These are phyloP conservation scores for Dictyostelium discoideum DNA, from an alignment of 78 protist genomes.

Conservation along the genomic window DNA sequence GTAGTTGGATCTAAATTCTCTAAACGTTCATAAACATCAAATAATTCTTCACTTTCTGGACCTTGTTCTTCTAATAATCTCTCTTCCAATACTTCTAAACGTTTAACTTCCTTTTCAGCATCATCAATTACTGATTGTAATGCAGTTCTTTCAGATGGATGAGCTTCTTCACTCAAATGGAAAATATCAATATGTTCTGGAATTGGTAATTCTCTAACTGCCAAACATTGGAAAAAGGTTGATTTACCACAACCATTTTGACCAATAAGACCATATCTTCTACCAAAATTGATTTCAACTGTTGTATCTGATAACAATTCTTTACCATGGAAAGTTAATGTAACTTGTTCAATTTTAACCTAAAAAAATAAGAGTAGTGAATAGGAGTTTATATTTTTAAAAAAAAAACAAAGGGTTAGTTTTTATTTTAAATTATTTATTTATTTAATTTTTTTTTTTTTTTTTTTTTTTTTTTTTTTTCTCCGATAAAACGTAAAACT, in stretches of 20 bases:
- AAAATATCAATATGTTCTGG: conserved; percentile 83
- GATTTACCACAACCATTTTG: conserved; percentile 95
- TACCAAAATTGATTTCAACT: conserved; percentile 83
- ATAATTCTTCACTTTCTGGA: conserved; percentile 67
- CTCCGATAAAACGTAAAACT: neutral
- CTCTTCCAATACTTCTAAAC: conserved; percentile 49
- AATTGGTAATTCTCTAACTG: conserved; percentile 89
- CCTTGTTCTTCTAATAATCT: conserved; percentile 56
- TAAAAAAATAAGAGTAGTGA: neutral
- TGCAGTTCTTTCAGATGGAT: conserved; percentile 81
- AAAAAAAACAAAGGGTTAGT: neutral
- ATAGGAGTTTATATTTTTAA: no score
- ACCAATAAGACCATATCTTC: conserved; percentile 94
- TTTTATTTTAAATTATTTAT: neutral
- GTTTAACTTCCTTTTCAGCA: conserved; percentile 71
- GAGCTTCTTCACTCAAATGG: conserved; percentile 66
- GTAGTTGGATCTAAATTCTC: conserved; percentile 85
- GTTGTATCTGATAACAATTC: conserved; percentile 67
- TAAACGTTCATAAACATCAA: conserved; percentile 86
- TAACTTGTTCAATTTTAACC: conserved; percentile 80
- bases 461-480: neutral
- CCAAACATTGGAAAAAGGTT: conserved; percentile 85
- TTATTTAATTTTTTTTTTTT: neutral
- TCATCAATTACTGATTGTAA: conserved; percentile 83
- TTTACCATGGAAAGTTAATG: conserved; percentile 74